Evolutionary conservation across 1,139 yeast genomes (phyloP).

Genomic region (Suhomyces anneliseae): DNA sequence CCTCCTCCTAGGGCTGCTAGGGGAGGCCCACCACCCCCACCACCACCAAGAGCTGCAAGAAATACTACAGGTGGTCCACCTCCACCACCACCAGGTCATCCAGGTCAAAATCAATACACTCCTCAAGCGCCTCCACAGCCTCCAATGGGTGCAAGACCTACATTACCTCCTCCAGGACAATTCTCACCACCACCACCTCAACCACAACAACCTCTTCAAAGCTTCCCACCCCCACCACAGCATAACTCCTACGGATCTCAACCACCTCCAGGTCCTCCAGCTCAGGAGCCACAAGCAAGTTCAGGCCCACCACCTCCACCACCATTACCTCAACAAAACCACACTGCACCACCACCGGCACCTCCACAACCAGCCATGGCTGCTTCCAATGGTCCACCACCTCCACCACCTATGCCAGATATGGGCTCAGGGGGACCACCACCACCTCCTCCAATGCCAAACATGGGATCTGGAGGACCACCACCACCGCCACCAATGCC

Average conservation of each 20-base stretch:
- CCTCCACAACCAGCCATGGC: constrained; percentile 18
- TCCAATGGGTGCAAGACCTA: constrained; percentile 3
- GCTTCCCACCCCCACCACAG: constrained; percentile 19
- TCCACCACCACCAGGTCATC: constrained; percentile 37
- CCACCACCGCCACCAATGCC: constrained; percentile 27
- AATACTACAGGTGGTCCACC: constrained; percentile 13
- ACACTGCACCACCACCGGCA: constrained; percentile 14
- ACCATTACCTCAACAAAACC: constrained; percentile 15
- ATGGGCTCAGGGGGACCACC: constrained; percentile 26
- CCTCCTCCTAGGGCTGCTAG: constrained; percentile 12
- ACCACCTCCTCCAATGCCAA: constrained; percentile 15
- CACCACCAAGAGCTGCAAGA: constrained; percentile 23
- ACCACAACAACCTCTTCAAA: constrained; percentile 20
- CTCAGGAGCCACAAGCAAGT: constrained; percentile 21
- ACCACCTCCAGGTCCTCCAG: too few relatives aligned
- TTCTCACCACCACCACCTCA: constrained; percentile 15
- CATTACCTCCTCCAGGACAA: constrained; percentile 5
- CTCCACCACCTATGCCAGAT: constrained; percentile 29
- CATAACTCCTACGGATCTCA: constrained; percentile 12
- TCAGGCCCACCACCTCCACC: constrained; percentile 34
- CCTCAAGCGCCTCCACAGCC: constrained; percentile 20
- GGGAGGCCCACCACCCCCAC: constrained; percentile 23
- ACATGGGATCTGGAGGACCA: constrained; percentile 7
- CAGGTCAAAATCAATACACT: constrained; percentile 21
- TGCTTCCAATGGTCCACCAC: too few relatives aligned